phyloP scores from a whole-genome alignment of 306 rosid species.

The Canavalia gladiata region DNA sequence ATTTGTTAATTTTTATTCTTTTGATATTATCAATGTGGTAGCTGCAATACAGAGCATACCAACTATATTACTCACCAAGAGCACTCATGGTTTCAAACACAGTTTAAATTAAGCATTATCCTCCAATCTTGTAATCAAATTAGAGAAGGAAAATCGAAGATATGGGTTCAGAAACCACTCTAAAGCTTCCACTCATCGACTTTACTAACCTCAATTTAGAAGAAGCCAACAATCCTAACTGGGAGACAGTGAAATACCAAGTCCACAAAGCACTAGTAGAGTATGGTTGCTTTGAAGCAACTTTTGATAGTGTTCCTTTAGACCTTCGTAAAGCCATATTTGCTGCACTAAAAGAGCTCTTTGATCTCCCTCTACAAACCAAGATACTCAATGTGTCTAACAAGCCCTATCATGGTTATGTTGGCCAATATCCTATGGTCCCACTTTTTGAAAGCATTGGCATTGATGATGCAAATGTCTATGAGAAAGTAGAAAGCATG shows the following conservation, averaged over 20 bases:
- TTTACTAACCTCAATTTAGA: constrained; percentile 52
- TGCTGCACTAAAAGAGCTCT: constrained; percentile 59
- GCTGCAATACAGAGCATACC: background rate
- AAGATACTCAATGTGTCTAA: constrained; percentile 62
- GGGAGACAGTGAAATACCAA: constrained; percentile 66
- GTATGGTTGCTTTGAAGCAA: constrained; percentile 79
- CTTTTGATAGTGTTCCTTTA: constrained; percentile 58
- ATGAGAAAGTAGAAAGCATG: constrained; percentile 55
- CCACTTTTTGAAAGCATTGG: constrained; percentile 80
- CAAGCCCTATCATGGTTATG: constrained; percentile 75
- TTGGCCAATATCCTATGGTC: constrained; percentile 67
- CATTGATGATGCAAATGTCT: constrained; percentile 59
- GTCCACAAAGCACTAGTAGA: constrained; percentile 66
- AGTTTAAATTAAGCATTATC: constrained; percentile 10
- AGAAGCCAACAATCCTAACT: constrained; percentile 50
- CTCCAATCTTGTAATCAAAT: constrained; percentile 33
- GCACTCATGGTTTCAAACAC: background rate
- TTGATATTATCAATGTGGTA: constrained; percentile 3
- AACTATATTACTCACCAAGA: constrained; percentile 20
- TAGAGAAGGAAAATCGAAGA: constrained; percentile 24
- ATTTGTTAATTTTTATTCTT: background rate
- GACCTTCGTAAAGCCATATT: constrained; percentile 55
- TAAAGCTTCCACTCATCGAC: constrained; percentile 67
- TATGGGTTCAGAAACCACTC: constrained; percentile 64
- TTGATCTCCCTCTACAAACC: constrained; percentile 75